These are phyloP conservation scores for Coix lacrymajobi DNA, from an alignment of 176 grass and related monocot species.

Conservation along the genomic window DNA sequence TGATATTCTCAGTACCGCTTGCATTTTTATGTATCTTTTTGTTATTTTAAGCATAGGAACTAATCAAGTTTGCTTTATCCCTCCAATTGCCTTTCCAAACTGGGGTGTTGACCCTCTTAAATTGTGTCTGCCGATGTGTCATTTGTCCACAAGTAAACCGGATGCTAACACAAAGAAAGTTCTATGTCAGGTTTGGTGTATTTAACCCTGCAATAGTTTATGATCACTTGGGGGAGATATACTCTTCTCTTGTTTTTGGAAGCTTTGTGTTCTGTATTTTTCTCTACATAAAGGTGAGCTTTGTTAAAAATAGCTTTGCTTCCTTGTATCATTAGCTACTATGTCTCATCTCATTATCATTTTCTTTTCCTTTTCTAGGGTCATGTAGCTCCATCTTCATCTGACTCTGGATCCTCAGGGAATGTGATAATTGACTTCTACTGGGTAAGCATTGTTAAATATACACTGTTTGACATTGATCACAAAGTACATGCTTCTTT, in stretches of 20 bases:
- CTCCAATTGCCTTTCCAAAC: not conserved
- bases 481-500: not conserved
- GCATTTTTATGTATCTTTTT: not conserved
- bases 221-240: slow-evolving; percentile 96
- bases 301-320: not conserved
- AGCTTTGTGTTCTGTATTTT: slow-evolving; percentile 95
- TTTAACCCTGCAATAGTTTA: slow-evolving; percentile 92
- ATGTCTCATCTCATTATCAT: slow-evolving; percentile 4
- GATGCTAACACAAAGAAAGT: slow-evolving; percentile 11
- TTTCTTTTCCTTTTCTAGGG: slow-evolving; percentile 42
- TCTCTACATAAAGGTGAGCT: slow-evolving; percentile 76
- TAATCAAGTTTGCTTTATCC: not conserved
- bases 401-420: slow-evolving; percentile 93
- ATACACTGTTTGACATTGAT: not conserved
- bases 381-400: slow-evolving; percentile 89
- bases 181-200: slow-evolving; percentile 60
- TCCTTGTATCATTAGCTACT: not conserved
- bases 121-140: not conserved
- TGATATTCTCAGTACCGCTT: not conserved
- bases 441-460: slow-evolving; percentile 56
- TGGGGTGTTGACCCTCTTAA: not conserved
- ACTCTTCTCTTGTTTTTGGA: slow-evolving; percentile 81
- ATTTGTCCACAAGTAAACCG: not conserved
- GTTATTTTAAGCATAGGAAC: not conserved
- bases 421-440: slow-evolving; percentile 96